These are phyloP conservation scores for Cyphellophora europaea DNA, from an alignment of 2,329 filamentous ascomycete species.

Conservation along the genomic window DNA sequence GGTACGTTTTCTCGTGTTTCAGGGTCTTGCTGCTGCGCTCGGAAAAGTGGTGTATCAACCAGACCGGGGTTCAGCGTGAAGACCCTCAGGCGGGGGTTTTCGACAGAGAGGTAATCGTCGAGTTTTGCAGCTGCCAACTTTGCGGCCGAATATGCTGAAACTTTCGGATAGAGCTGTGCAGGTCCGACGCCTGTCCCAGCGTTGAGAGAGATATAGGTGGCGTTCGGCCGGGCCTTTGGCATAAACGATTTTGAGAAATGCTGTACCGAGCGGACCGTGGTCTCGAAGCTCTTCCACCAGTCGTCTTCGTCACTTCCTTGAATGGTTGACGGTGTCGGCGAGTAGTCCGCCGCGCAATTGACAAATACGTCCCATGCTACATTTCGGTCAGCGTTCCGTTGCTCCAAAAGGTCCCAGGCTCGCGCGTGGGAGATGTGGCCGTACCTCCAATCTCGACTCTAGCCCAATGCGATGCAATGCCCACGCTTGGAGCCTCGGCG, in stretches of 20 bases:
- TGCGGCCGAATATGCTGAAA: conserved; percentile 29
- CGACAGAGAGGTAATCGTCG: conserved; percentile 32
- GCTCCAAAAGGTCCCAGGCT: no score
- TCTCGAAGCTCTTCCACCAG: conserved; percentile 36
- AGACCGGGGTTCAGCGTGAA: no score
- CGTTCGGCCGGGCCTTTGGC: conserved; percentile 20
- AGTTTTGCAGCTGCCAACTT: conserved; percentile 34
- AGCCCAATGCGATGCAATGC: conserved; percentile 21
- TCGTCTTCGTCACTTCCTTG: conserved; percentile 25
- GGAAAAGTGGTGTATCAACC: no score
- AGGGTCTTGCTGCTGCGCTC: no score
- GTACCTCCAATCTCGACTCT: neutral
- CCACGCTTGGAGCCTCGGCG: conserved; percentile 27
- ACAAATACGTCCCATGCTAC: conserved; percentile 37
- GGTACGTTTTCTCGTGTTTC: no score
- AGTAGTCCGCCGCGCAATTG: conserved; percentile 35
- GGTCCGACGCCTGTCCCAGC: conserved; percentile 6
- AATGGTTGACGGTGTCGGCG: conserved; percentile 20
- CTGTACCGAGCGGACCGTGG: conserved; percentile 38
- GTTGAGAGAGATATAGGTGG: conserved; percentile 27
- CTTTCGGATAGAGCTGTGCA: conserved; percentile 4
- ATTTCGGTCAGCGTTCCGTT: no score
- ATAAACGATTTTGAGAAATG: conserved; percentile 31
- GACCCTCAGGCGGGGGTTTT: conserved; percentile 31
- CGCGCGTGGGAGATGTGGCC: no score